phyloP scores from a whole-genome alignment of 2,329 filamentous ascomycete genomes.

The Ustilaginoidea virens region DNA sequence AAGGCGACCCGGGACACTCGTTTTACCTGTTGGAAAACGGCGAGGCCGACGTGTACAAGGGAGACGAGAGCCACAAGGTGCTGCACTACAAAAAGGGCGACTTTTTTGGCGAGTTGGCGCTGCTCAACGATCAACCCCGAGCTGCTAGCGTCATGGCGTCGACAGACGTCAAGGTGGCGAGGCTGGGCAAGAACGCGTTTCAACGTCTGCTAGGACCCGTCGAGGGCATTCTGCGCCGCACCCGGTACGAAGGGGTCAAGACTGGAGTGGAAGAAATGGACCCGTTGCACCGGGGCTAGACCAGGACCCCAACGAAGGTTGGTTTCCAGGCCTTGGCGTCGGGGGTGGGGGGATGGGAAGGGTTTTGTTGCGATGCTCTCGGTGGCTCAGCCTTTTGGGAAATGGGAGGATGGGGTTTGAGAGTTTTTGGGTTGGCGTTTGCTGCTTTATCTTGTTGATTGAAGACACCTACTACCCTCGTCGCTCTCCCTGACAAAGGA shows the following conservation, averaged over 20 bases:
- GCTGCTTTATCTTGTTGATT: constrained; percentile 9
- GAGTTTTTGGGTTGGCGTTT: constrained; percentile 6
- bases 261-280: constrained; percentile 52
- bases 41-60: constrained; percentile 74
- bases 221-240: constrained; percentile 84
- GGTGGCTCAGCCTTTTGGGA: too few species aligned
- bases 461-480: constrained; percentile 7
- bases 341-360: background rate
- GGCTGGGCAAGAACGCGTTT: constrained; percentile 85
- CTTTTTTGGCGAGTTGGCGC: constrained; percentile 89
- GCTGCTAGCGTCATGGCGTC: constrained; percentile 76
- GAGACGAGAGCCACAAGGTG: constrained; percentile 53
- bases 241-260: constrained; percentile 43
- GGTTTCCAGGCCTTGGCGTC: too few species aligned
- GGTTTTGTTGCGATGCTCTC: too few species aligned
- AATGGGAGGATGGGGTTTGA: background rate
- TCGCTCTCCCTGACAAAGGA: constrained; percentile 17
- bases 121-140: constrained; percentile 85
- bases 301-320: too few species aligned
- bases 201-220: constrained; percentile 85
- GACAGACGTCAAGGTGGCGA: constrained; percentile 85
- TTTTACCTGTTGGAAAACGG: constrained; percentile 87
- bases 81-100: constrained; percentile 81
- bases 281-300: constrained; percentile 35
- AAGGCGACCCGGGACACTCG: constrained; percentile 80